Evolutionary conservation across 805 yeast species (phyloP).

Genomic region (Candida tibetensis): DNA sequence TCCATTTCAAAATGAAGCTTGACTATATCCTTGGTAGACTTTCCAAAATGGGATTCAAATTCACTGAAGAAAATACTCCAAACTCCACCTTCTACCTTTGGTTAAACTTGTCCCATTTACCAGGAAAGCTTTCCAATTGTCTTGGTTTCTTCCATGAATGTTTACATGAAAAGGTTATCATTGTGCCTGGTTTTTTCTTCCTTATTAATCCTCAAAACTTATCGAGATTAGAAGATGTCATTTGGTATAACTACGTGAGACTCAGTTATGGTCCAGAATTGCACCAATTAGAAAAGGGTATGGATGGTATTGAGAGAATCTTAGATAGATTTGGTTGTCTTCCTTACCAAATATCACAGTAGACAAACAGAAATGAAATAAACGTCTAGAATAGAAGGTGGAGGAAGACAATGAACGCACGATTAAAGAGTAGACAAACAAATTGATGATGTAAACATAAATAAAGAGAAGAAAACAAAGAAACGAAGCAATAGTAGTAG

Average conservation of each 20-base stretch:
- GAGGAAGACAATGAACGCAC: too few relatives aligned
- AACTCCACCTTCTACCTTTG: constrained; percentile 60
- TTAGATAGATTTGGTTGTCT: constrained; percentile 42
- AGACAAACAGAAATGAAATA: too few relatives aligned
- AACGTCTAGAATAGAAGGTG: too few relatives aligned
- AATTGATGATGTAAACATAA: too few relatives aligned
- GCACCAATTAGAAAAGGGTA: constrained; percentile 48
- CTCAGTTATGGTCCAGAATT: constrained; percentile 61
- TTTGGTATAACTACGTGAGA: constrained; percentile 58
- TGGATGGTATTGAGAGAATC: constrained; percentile 59
- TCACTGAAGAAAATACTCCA: constrained; percentile 44
- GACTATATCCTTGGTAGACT: constrained; percentile 52
- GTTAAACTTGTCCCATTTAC: constrained; percentile 55
- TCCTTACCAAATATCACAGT: constrained; percentile 31
- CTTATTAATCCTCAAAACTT: constrained; percentile 55
- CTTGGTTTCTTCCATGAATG: constrained; percentile 64
- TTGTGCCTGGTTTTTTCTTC: constrained; percentile 63
- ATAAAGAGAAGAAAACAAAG: too few relatives aligned
- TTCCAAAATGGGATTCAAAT: constrained; percentile 51
- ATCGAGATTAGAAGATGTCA: constrained; percentile 49
- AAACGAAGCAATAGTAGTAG: too few relatives aligned
- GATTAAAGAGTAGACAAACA: too few relatives aligned
- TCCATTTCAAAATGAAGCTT: constrained; percentile 55
- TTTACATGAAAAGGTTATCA: constrained; percentile 55
- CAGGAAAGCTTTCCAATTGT: constrained; percentile 55